Evolutionary conservation across 495 filamentous ascomycete genomes (phyloP), one percentile per base, ranked within the genome.

Genomic region (Penicillium herquei): DNA sequence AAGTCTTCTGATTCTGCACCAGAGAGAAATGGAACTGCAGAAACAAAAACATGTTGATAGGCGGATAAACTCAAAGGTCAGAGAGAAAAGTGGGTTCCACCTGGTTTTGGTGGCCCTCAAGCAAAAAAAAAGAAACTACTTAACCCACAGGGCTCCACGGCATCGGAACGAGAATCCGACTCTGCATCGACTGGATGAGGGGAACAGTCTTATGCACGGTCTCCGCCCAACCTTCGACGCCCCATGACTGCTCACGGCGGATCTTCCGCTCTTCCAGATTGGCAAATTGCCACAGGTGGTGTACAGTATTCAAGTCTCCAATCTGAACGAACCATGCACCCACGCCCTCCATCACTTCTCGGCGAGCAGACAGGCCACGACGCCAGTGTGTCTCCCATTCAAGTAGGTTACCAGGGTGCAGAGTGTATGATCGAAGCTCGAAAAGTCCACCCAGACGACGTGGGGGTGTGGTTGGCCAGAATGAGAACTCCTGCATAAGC

Each of bases 361-460:
- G 83, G 18, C 94, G 82, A 1, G 94, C 94, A 69, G 88, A 87
- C 42, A 98, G 79, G 21, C 94, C 94, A 40, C 87, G 83, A n/a
- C 95, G 83, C 94, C 94, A 98, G 71, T 98, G 94, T 21, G 89
- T 93, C 78, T 98, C 94, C 94, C 94, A 98, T 75, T 98, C 94
- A 14, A 98, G 79, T 11, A 98, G 81, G 66, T 96, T 96, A 26
- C 94, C 94, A 0, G 94, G 94, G 70, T 96, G 90, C 9, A 98
- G 80, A 7, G 93, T 98, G 78, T 98, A 98, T 13, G 94, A 97
- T 30, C 94, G 91, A 12, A 98, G 83, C 79, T 98, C 94, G 67
- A 98, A 98, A 32, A 98, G 72, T 18, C 94, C 94, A 57, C 94
- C 94, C 7, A 98, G 83, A 55, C 87, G 78, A 34, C 94, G 91